These are phyloP conservation scores for Pelargonium citronellum DNA, from an alignment of 441 rosid genomes.

Conservation along the genomic window DNA sequence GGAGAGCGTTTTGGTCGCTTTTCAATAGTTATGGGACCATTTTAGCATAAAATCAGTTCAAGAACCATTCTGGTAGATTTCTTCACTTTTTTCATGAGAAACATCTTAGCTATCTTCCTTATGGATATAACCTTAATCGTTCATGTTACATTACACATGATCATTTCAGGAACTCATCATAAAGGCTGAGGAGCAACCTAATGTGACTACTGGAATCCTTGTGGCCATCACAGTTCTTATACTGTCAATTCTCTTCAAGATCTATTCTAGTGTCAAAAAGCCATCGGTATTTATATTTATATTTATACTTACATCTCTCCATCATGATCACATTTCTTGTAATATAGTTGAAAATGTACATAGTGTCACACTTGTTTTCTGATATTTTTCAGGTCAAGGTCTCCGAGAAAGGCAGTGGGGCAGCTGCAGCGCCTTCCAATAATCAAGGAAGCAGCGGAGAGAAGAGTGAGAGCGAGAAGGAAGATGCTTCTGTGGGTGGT, in stretches of 20 bases:
- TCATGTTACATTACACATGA: too few relatives aligned
- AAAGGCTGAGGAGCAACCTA: background rate
- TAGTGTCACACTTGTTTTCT: background rate
- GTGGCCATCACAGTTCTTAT: background rate
- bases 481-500: background rate
- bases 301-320: too few relatives aligned
- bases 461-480: conserved; percentile 18
- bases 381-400: conserved; percentile 20
- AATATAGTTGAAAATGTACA: background rate
- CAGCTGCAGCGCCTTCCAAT: conserved; percentile 13
- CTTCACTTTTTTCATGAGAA: too few relatives aligned
- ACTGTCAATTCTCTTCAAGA: background rate
- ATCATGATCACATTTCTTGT: background rate
- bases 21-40: too few relatives aligned
- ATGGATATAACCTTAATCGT: too few relatives aligned
- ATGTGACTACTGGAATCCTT: background rate
- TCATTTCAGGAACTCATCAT: background rate
- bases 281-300: background rate
- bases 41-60: too few relatives aligned
- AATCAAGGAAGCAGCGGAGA: conserved; percentile 16
- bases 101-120: too few relatives aligned
- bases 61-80: too few relatives aligned
- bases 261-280: background rate
- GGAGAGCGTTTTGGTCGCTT: too few relatives aligned
- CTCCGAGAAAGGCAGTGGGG: conserved; percentile 9